phyloP scores from a whole-genome alignment of 495 filamentous ascomycete genomes.

The Penicillium crystallinum region DNA sequence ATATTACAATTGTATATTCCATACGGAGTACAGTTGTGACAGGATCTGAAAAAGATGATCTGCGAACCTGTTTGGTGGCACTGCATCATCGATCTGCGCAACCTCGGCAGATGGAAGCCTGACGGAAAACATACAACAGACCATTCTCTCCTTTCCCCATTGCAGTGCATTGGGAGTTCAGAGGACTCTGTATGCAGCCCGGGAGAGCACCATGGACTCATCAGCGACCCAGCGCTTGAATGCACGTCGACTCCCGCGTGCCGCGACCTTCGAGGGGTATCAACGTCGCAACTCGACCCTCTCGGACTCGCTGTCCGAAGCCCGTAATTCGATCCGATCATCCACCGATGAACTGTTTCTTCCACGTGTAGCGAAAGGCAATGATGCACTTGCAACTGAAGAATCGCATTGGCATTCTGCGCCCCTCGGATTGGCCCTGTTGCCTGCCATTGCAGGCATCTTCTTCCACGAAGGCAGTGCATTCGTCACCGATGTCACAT shows the following conservation, averaged over 20 bases:
- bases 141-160: no score
- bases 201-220: conserved; percentile 15
- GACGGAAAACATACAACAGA: no score
- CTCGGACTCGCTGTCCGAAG: conserved; percentile 66
- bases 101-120: background rate
- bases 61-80: background rate
- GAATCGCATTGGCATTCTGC: conserved; percentile 67
- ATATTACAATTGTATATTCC: no score
- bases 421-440: conserved; percentile 73
- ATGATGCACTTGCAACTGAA: conserved; percentile 32
- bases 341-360: conserved; percentile 71
- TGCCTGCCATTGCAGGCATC: conserved; percentile 80
- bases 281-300: conserved; percentile 69
- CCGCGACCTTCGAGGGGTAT: conserved; percentile 34
- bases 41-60: no score
- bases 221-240: conserved; percentile 5
- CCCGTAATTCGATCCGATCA: conserved; percentile 58
- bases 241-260: conserved; percentile 16
- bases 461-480: conserved; percentile 79
- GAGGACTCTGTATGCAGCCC: background rate
- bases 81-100: background rate
- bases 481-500: conserved; percentile 76
- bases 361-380: conserved; percentile 41
- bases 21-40: no score
- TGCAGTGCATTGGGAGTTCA: background rate